A percentile compares a stretch with the other conserved stretches of the same genome.
Evolutionary conservation across 2,329 filamentous ascomycete species (phyloP).

Genomic region (Alternaria longipes): DNA sequence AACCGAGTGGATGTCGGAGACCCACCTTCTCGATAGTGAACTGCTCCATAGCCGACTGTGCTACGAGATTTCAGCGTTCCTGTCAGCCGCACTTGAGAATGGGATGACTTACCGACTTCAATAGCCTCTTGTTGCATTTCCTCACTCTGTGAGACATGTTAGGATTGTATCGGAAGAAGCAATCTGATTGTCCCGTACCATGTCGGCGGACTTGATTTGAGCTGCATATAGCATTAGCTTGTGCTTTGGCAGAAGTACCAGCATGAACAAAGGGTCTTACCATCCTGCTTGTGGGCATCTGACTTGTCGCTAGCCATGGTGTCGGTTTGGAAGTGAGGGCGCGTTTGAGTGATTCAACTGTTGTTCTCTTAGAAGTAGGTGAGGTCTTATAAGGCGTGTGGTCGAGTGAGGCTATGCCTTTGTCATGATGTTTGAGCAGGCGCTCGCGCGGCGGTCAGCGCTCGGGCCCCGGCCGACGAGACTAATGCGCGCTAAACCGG

Average conservation of each 20-base stretch:
- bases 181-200: slow-evolving; percentile 70
- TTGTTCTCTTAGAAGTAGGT: slow-evolving; percentile 5
- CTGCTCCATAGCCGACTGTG: slow-evolving; percentile 76
- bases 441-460: slow-evolving; percentile 16
- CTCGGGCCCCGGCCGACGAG: slow-evolving; percentile 10
- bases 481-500: slow-evolving; percentile 9
- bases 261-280: slow-evolving; percentile 56
- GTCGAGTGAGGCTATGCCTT: slow-evolving; percentile 24
- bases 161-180: slow-evolving; percentile 15
- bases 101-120: slow-evolving; percentile 79
- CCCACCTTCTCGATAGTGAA: slow-evolving; percentile 75
- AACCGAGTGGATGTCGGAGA: background rate
- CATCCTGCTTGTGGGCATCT: slow-evolving; percentile 62
- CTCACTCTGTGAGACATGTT: slow-evolving; percentile 72
- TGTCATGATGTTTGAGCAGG: slow-evolving; percentile 29
- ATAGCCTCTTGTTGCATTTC: slow-evolving; percentile 97
- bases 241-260: slow-evolving; percentile 17
- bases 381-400: slow-evolving; percentile 13
- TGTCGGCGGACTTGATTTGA: slow-evolving; percentile 97
- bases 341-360: slow-evolving; percentile 1
- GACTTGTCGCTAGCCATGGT: slow-evolving; percentile 67
- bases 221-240: slow-evolving; percentile 64
- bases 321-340: slow-evolving; percentile 13
- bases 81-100: slow-evolving; percentile 16
- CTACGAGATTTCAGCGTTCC: slow-evolving; percentile 54